These are phyloP conservation scores for Fusarium sororula DNA, from an alignment of 2,329 filamentous ascomycete species.

Conservation along the genomic window DNA sequence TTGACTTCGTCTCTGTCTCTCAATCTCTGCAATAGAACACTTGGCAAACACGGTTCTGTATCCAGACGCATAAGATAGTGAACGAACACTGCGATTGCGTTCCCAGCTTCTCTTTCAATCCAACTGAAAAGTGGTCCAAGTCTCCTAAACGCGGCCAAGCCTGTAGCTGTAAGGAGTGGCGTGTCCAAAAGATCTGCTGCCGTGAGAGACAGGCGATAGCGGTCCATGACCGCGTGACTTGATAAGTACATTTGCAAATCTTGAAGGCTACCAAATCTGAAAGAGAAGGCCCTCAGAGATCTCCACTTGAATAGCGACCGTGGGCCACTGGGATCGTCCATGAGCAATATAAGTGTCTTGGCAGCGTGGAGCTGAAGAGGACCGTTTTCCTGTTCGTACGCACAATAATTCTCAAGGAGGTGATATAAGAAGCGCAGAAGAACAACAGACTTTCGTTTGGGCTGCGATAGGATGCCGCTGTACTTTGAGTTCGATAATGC, in stretches of 20 bases:
- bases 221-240: too few relatives aligned
- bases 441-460: too few relatives aligned
- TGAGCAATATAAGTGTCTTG: fast-evolving
- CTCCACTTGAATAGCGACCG: neutral
- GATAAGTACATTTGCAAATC: too few relatives aligned
- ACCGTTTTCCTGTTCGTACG: too few relatives aligned
- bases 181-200: neutral
- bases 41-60: fast-evolving
- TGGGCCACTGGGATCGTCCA: neutral
- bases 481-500: too few relatives aligned
- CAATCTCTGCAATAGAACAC: neutral
- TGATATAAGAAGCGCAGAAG: too few relatives aligned
- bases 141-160: neutral
- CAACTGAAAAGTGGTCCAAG: fast-evolving
- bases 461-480: too few relatives aligned
- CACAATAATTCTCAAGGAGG: too few relatives aligned
- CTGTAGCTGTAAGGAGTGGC: fast-evolving
- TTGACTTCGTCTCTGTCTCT: neutral
- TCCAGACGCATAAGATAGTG: neutral
- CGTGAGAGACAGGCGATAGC: neutral
- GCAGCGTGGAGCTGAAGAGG: too few relatives aligned
- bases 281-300: fast-evolving
- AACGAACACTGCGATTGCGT: neutral
- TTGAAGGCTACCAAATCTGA: fast-evolving
- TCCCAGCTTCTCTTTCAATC: neutral